A percentile compares a stretch with the other conserved stretches of the same genome.
phyloP scores from a whole-genome alignment of 768 basidiomycete species.

The Agaricus subrufescens region DNA sequence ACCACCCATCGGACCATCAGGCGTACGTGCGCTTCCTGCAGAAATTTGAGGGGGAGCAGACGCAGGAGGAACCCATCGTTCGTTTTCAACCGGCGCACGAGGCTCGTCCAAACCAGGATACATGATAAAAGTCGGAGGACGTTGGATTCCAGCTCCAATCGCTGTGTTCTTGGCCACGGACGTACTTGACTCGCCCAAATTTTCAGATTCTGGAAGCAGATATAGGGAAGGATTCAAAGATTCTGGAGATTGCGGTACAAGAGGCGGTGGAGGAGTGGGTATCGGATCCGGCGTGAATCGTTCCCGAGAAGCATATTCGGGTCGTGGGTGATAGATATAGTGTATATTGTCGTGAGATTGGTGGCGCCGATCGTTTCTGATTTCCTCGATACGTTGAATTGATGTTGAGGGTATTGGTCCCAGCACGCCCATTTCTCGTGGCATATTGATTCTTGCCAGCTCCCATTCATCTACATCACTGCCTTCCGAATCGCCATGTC shows the following conservation, averaged over 20 bases:
- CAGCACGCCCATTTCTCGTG: conserved; percentile 7
- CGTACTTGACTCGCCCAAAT: neutral
- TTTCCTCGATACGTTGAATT: conserved; percentile 5
- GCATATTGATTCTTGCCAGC: neutral
- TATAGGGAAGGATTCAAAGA: conserved; percentile 1
- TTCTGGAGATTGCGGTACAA: neutral
- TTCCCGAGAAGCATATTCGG: neutral
- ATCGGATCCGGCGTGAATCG: neutral
- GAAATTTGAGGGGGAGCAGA: neutral
- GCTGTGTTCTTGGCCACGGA: neutral
- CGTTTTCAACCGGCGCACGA: neutral
- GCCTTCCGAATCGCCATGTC: neutral
- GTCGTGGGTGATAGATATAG: neutral
- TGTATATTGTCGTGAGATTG: neutral
- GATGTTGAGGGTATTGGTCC: conserved; percentile 3
- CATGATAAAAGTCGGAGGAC: conserved; percentile 1
- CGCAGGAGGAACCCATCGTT: neutral
- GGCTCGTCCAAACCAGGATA: neutral
- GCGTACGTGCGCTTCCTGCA: neutral
- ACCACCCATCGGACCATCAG: neutral
- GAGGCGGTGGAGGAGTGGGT: neutral
- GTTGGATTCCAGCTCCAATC: neutral
- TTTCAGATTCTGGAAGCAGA: conserved; percentile 3
- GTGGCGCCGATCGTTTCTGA: neutral
- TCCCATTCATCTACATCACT: neutral